phyloP scores from a whole-genome alignment of 139 green algal genomes.

The Mesostigma viride region DNA sequence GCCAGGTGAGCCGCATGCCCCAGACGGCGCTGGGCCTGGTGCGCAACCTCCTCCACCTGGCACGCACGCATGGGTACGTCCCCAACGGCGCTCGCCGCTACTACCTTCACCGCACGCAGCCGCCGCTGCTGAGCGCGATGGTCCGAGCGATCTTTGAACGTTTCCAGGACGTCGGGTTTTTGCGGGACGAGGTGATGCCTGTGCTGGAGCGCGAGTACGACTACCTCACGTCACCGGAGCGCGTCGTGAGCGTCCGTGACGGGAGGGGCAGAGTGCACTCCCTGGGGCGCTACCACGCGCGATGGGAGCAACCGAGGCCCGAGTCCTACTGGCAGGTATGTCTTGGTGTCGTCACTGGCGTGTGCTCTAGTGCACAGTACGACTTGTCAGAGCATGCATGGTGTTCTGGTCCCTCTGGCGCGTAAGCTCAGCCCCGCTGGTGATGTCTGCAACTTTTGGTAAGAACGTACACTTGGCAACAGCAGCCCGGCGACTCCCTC shows the following conservation, averaged over 20 bases:
- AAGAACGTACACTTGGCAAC: no score
- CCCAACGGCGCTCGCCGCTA: constrained; percentile 82
- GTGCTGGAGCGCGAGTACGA: constrained; percentile 55
- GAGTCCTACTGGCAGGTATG: constrained; percentile 67
- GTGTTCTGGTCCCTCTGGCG: no score
- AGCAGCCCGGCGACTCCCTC: no score
- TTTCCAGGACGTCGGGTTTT: constrained; percentile 23
- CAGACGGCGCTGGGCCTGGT: constrained; percentile 47
- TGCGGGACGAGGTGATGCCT: constrained; percentile 44
- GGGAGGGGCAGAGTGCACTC: constrained; percentile 19
- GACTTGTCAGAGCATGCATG: no score
- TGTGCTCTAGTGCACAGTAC: no score
- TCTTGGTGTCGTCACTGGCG: no score
- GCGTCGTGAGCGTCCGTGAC: neutral
- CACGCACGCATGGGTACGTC: constrained; percentile 58
- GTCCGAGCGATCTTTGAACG: constrained; percentile 38
- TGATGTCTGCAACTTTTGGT: no score
- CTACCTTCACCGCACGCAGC: constrained; percentile 66
- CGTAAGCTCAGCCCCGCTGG: no score
- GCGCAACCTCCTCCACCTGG: constrained; percentile 58
- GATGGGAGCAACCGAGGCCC: constrained; percentile 56
- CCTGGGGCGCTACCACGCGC: constrained; percentile 65
- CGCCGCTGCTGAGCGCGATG: constrained; percentile 30
- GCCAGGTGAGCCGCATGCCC: constrained; percentile 44
- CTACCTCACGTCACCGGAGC: constrained; percentile 54